phyloP scores from a whole-genome alignment of 2,329 filamentous ascomycete species.

The Teratosphaeria zuluensis region DNA sequence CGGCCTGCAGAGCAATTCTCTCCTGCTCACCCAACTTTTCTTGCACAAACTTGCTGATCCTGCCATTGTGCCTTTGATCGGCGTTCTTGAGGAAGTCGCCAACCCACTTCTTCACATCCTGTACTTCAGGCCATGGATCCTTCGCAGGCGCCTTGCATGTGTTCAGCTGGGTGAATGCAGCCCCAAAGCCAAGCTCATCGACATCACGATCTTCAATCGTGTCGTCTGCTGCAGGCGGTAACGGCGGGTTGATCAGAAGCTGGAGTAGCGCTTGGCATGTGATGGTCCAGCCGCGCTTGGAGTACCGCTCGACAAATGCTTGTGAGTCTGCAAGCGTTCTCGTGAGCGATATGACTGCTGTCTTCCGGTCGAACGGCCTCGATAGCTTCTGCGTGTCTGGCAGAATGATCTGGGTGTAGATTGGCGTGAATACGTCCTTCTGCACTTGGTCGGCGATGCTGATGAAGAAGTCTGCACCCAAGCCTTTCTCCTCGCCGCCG shows the following conservation, averaged over 20 bases:
- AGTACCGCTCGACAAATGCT: constrained; percentile 63
- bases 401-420: constrained; percentile 82
- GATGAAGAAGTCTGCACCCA: constrained; percentile 89
- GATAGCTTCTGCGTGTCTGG: constrained; percentile 81
- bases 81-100: constrained; percentile 66
- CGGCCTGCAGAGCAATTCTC: constrained; percentile 29
- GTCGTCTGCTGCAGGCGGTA: constrained; percentile 57
- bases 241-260: constrained; percentile 78
- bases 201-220: constrained; percentile 79
- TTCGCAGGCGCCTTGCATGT: constrained; percentile 66
- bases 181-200: constrained; percentile 88
- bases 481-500: constrained; percentile 56
- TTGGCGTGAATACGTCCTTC: constrained; percentile 63
- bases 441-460: constrained; percentile 74
- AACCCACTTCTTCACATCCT: constrained; percentile 76
- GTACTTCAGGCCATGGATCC: constrained; percentile 81
- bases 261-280: constrained; percentile 85
- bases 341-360: constrained; percentile 83
- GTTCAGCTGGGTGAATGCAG: constrained; percentile 88
- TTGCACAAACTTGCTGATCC: constrained; percentile 60
- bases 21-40: constrained; percentile 50
- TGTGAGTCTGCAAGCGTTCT: constrained; percentile 83
- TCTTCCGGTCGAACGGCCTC: constrained; percentile 82
- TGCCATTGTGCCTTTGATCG: constrained; percentile 62
- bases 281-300: constrained; percentile 77